Conservation (phyloP, 768 basidiomycete genomes). For the Macrolepiota albuminosa region DNA sequence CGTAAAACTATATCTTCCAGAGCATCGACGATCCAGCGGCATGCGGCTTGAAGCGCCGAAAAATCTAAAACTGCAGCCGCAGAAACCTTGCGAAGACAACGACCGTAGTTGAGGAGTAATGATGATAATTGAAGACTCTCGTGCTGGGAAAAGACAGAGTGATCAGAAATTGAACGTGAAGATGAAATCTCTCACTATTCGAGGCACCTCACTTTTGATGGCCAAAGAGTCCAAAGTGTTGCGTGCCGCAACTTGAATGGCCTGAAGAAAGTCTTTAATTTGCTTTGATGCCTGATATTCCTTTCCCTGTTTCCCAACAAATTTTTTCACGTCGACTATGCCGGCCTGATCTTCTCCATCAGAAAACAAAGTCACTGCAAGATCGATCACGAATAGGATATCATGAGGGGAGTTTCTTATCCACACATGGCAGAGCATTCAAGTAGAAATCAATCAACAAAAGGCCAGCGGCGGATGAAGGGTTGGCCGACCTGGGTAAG, state of each 20-base stretch:
- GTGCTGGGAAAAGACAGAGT: conserved; percentile 13
- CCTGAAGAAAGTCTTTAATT: conserved; percentile 12
- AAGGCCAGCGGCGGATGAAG: conserved; percentile 13
- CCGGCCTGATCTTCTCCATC: conserved; percentile 22
- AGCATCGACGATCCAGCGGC: conserved; percentile 42
- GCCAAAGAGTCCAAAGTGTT: too few relatives aligned
- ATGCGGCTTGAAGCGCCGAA: conserved; percentile 58
- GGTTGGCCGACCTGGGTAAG: too few relatives aligned
- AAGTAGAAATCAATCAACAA: conserved; percentile 37
- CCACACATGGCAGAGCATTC: conserved; percentile 30
- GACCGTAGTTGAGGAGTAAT: conserved; percentile 32
- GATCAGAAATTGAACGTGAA: neutral
- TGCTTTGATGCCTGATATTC: conserved; percentile 14
- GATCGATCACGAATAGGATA: conserved; percentile 35
- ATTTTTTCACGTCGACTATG: neutral
- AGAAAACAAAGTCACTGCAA: conserved; percentile 36
- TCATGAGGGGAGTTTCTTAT: conserved; percentile 24
- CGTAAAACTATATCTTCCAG: conserved; percentile 30
- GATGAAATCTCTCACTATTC: too few relatives aligned
- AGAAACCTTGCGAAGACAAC: conserved; percentile 40
- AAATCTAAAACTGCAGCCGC: conserved; percentile 49
- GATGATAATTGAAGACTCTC: conserved; percentile 27
- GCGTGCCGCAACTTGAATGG: conserved; percentile 12
- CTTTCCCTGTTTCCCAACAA: conserved; percentile 10
- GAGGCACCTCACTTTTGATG: too few relatives aligned